Evolutionary conservation across 352 stramenopile species (phyloP).

Genomic region (Phytophthora europaea): DNA sequence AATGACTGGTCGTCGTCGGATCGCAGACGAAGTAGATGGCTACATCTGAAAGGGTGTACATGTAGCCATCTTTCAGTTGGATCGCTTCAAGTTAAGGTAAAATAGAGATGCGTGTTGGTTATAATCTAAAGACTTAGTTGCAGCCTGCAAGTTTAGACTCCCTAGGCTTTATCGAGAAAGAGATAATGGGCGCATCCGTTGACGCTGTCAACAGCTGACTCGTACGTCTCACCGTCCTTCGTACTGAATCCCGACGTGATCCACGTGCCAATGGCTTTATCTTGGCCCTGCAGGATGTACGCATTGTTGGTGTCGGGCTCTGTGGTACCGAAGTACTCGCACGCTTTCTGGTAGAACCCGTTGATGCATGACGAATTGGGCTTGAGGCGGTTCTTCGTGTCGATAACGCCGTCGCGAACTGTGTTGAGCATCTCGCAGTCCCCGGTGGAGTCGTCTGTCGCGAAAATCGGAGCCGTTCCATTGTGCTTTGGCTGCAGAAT

Average conservation of each 20-base stretch:
- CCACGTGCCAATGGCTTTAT: constrained; percentile 70
- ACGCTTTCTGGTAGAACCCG: constrained; percentile 69
- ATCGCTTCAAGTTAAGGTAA: too few relatives aligned
- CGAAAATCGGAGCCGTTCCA: constrained; percentile 58
- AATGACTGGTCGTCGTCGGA: constrained; percentile 2
- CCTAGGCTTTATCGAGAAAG: too few relatives aligned
- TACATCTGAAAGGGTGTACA: neutral
- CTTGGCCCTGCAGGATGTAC: constrained; percentile 73
- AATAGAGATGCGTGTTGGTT: too few relatives aligned
- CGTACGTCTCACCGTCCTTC: constrained; percentile 62
- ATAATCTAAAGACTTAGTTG: too few relatives aligned
- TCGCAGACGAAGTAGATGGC: constrained; percentile 1
- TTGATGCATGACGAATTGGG: constrained; percentile 56
- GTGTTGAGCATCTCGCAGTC: constrained; percentile 74
- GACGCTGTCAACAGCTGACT: constrained; percentile 39
- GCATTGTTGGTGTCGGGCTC: constrained; percentile 56
- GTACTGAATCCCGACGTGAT: constrained; percentile 76
- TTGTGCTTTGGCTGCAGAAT: constrained; percentile 58
- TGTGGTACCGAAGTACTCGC: constrained; percentile 51
- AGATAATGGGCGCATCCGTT: too few relatives aligned
- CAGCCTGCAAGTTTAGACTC: too few relatives aligned
- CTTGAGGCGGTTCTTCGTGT: constrained; percentile 78
- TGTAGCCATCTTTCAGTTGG: too few relatives aligned
- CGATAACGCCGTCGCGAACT: constrained; percentile 65
- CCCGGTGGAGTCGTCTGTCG: constrained; percentile 62